Evolutionary conservation across 2,329 filamentous ascomycete genomes (phyloP).

Genomic region (Penicillium sp.): DNA sequence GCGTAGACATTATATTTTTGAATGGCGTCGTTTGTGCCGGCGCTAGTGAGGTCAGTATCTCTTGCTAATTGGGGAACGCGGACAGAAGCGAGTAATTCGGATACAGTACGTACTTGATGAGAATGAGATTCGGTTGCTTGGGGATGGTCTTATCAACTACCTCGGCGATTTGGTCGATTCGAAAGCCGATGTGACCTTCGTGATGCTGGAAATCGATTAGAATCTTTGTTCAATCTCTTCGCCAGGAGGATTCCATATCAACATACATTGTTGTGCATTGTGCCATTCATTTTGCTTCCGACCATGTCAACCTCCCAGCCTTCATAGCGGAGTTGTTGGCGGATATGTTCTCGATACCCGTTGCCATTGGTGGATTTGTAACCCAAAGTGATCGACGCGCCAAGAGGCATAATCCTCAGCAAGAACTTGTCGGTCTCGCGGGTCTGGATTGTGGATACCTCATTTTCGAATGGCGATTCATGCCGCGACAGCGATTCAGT

Average conservation of each 20-base stretch:
- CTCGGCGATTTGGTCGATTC: slow-evolving; percentile 19
- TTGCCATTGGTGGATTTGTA: slow-evolving; percentile 33
- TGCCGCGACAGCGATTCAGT: neutral
- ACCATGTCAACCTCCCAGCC: slow-evolving; percentile 32
- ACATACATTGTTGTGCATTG: slow-evolving; percentile 27
- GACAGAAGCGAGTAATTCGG: too few relatives aligned
- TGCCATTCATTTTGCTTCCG: slow-evolving; percentile 23
- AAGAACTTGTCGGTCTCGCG: slow-evolving; percentile 11
- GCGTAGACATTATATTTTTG: slow-evolving; percentile 19
- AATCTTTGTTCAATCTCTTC: neutral
- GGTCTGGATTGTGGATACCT: neutral
- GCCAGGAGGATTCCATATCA: too few relatives aligned
- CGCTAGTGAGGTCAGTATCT: slow-evolving; percentile 19
- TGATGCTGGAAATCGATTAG: slow-evolving; percentile 17
- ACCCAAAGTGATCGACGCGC: slow-evolving; percentile 41
- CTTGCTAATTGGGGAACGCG: neutral
- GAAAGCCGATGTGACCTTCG: slow-evolving; percentile 25
- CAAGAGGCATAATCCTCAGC: slow-evolving; percentile 28
- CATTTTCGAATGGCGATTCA: neutral
- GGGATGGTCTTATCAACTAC: slow-evolving; percentile 7
- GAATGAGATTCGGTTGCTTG: slow-evolving; percentile 27
- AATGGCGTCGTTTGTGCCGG: slow-evolving; percentile 36
- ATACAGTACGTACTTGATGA: slow-evolving; percentile 22
- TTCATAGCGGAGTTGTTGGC: slow-evolving; percentile 30
- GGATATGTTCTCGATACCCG: slow-evolving; percentile 41